Percentiles rank a stretch among this genome's conserved stretches.
These are phyloP conservation scores for Eragrostis nindensis DNA, from an alignment of 176 grass and related monocot genomes.

Conservation along the genomic window DNA sequence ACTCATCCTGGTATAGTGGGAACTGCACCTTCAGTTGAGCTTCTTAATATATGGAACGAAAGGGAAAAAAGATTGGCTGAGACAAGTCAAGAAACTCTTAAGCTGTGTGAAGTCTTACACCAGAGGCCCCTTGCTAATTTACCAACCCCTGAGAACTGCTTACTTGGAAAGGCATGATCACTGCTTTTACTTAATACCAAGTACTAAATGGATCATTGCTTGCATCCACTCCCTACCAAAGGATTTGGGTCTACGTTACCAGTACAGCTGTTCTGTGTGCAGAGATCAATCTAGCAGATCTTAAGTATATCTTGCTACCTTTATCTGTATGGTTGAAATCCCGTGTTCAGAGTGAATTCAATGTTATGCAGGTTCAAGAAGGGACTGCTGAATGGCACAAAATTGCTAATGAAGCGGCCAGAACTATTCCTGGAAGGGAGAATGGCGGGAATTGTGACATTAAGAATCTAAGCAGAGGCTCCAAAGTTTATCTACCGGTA, in stretches of 20 bases:
- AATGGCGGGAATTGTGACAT: conserved; percentile 97
- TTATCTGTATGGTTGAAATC: conserved; percentile 8
- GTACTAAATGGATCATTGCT: conserved; percentile 7
- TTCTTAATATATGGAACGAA: conserved; percentile 88
- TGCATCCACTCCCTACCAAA: neutral
- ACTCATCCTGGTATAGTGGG: conserved; percentile 91
- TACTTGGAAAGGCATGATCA: conserved; percentile 76
- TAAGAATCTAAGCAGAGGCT: conserved; percentile 92
- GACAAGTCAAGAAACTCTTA: conserved; percentile 49
- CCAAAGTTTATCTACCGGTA: conserved; percentile 93
- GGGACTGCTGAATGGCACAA: conserved; percentile 65
- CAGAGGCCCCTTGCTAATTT: conserved; percentile 81
- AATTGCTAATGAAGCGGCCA: conserved; percentile 85
- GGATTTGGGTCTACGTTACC: neutral
- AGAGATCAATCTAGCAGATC: conserved; percentile 10
- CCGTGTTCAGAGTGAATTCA: conserved; percentile 18
- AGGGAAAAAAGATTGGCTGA: conserved; percentile 81
- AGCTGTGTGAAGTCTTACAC: conserved; percentile 84
- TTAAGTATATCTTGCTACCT: conserved; percentile 12
- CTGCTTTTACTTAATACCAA: conserved; percentile 16
- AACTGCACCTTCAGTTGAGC: conserved; percentile 83
- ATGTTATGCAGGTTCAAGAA: conserved; percentile 69
- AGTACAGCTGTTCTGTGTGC: neutral
- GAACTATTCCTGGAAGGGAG: conserved; percentile 89
- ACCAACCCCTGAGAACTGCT: conserved; percentile 67